A percentile compares a stretch with the other conserved stretches of the same genome.
These are phyloP conservation scores for Pontederia paniculata DNA, from an alignment of 176 grass and related monocot species.

Conservation along the genomic window DNA sequence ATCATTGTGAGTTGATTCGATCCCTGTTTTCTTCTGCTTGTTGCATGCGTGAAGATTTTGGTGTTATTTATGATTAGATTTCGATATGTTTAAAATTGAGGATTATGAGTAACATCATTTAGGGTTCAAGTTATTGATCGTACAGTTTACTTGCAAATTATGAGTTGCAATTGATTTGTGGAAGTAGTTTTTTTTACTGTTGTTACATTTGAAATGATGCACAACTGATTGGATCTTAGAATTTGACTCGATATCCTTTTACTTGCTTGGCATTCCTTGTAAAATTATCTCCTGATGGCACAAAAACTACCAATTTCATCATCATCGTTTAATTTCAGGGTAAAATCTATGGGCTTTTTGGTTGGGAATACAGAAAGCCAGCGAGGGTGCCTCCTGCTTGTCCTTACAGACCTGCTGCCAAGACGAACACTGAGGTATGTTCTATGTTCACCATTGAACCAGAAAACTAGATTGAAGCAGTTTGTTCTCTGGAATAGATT, in stretches of 20 bases:
- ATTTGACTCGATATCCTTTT: background rate
- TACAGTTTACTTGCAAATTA: no score
- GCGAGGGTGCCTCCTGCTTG: slow-evolving; percentile 70
- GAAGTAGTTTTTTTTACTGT: no score
- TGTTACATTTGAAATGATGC: background rate
- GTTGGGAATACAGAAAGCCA: slow-evolving; percentile 91
- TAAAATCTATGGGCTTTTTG: slow-evolving; percentile 74
- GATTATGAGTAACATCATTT: background rate
- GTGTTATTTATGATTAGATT: background rate
- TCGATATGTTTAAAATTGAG: background rate
- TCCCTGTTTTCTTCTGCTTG: background rate
- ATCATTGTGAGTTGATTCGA: slow-evolving; percentile 39
- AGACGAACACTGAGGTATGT: slow-evolving; percentile 43
- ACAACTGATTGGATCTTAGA: background rate
- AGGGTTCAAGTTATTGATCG: no score
- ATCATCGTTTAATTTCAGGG: slow-evolving; percentile 29
- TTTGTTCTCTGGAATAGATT: no score
- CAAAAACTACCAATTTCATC: background rate
- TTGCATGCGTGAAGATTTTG: background rate
- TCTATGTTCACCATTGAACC: background rate
- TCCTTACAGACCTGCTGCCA: slow-evolving; percentile 59
- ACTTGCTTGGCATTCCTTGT: background rate
- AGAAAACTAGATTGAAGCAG: background rate
- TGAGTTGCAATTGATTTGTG: no score
- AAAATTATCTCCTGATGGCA: background rate